phyloP scores from a whole-genome alignment of 306 rosid genomes.

The Geum urbanum region DNA sequence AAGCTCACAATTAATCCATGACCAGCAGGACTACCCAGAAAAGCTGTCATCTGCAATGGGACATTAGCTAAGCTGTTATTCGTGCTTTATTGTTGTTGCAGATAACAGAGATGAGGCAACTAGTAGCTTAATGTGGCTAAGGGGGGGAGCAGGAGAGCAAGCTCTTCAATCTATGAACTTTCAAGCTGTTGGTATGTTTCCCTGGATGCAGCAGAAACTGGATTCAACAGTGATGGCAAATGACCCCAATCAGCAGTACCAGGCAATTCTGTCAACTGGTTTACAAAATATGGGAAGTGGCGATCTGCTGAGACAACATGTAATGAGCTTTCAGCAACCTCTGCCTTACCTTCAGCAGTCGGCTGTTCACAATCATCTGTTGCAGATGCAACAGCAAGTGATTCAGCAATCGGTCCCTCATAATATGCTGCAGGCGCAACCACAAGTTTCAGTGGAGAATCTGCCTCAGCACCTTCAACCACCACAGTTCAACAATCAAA shows the following conservation, averaged over 20 bases:
- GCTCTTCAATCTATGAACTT: conserved; percentile 59
- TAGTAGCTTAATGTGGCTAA: conserved; percentile 73
- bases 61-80: background rate
- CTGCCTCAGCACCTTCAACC: conserved; percentile 58
- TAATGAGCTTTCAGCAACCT: conserved; percentile 74
- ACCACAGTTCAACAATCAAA: conserved; percentile 48
- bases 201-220: conserved; percentile 82
- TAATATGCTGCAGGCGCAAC: conserved; percentile 54
- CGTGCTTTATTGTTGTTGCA: conserved; percentile 34
- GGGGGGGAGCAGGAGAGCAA: conserved; percentile 66
- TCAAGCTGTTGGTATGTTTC: conserved; percentile 62
- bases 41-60: background rate
- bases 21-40: background rate
- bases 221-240: conserved; percentile 58
- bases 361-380: conserved; percentile 42
- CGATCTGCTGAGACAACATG: conserved; percentile 64
- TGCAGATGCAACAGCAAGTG: conserved; percentile 67
- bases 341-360: conserved; percentile 62
- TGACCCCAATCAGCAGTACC: conserved; percentile 67
- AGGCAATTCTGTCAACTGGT: conserved; percentile 75
- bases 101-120: conserved; percentile 70
- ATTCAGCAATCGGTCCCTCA: conserved; percentile 50
- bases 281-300: conserved; percentile 60
- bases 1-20: background rate
- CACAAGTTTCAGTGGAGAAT: conserved; percentile 48